Base-by-base conservation (phyloP, 2,329 filamentous ascomycete genomes). In the Sclerotinia subarctica region DNA sequence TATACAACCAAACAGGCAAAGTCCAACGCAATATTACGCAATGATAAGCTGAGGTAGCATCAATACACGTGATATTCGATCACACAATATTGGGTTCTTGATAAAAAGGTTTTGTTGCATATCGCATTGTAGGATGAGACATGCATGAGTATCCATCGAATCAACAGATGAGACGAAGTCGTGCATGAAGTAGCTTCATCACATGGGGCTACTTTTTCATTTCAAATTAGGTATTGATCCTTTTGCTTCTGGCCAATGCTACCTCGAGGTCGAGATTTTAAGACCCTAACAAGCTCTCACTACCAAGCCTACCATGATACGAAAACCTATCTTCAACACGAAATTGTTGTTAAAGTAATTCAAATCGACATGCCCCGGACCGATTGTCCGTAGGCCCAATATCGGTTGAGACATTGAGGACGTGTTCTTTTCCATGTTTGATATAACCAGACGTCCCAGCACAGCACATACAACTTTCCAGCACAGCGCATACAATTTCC, bases 131-230 rank as follows among this genome's bases (percentile, higher is more conserved):
- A 35, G 46, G 46, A 66, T 66, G 64, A 66, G 64, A 66, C 56
- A 60, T 66, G 64, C 64, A 66, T 66, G 42, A 66, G 52, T 29
- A 52, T 51, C 54, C 47, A 26, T 60, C 54, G 46, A 66, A 62
- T 66, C 46, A 62, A 66, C 17, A 32, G 38, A 56, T 46, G 35
- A 32, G 35, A 57, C 44, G n/a, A 66, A 60, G 54, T 66, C 54
- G 64, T 66, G 64, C 64, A 66, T 66, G 64, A 66, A 24, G 52
- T 58, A 52, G 64, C 64, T 59, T 52, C 24, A 24, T 66, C 64
- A 51, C 64, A 38, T 65, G 54, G 24, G 46, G 32, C 10, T 46
- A 15, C 3, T n/a, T 38, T 32, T 56, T 21, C 1, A 54, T 10
- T 54, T 21, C 52, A 42, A 26, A 2, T n/a, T n/a, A n/a, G n/a